Percentiles rank a stretch among this genome's conserved stretches.
These are phyloP conservation scores for Polygonum maritimum DNA, from an alignment of 148 eudicot genomes.

Conservation along the genomic window DNA sequence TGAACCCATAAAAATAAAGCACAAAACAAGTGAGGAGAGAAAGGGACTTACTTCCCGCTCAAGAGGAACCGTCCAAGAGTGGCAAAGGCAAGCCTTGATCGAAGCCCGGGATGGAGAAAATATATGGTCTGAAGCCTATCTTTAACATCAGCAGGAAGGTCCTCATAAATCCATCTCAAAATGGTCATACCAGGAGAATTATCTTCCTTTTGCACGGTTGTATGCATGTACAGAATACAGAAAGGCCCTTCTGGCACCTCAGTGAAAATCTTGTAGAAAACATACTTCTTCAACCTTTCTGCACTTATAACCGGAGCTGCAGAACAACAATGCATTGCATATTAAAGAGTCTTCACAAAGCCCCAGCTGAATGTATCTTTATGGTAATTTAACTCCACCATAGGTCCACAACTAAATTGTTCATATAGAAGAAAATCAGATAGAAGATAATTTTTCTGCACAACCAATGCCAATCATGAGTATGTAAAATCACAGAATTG, in stretches of 20 bases:
- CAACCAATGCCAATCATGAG: too few relatives aligned
- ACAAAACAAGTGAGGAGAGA: not conserved
- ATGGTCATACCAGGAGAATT: constrained; percentile 87
- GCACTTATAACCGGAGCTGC: constrained; percentile 64
- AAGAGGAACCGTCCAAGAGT: constrained; percentile 84
- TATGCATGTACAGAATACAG: constrained; percentile 77
- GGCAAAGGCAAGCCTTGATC: constrained; percentile 84
- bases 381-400: not conserved
- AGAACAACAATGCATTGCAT: constrained; percentile 4
- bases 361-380: not conserved
- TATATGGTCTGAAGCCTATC: constrained; percentile 85
- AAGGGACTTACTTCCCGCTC: constrained; percentile 71
- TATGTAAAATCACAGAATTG: not conserved
- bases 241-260: constrained; percentile 82
- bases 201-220: constrained; percentile 78
- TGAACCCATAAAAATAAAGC: not conserved
- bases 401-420: not conserved
- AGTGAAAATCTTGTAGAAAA: constrained; percentile 54
- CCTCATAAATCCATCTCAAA: constrained; percentile 95
- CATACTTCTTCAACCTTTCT: constrained; percentile 73
- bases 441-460: too few relatives aligned
- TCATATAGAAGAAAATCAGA: not conserved
- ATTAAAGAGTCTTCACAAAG: not conserved
- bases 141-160: constrained; percentile 66
- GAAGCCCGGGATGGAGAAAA: constrained; percentile 91